Base-by-base conservation (phyloP, 352 stramenopile genomes). In the Aphanomyces astaci region DNA sequence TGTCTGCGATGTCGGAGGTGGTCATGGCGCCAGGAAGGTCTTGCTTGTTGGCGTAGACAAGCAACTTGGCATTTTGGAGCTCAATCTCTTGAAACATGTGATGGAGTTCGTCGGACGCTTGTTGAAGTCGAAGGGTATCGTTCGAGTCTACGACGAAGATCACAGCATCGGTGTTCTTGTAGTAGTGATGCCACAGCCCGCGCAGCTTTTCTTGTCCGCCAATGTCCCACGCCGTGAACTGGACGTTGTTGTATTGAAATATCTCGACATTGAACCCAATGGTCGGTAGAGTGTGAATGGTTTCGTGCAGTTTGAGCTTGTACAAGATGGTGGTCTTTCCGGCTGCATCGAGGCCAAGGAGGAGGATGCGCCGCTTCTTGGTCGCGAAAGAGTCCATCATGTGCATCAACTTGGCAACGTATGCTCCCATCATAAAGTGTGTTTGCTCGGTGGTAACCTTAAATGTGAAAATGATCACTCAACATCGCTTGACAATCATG, bases 321-420 rank as follows among this genome's bases (percentile, higher is more conserved):
- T 96, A 92, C 7, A 98, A 84, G 70, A 98, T 95, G 32, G 96
- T 98, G 2, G 96, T 99, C 81, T 99, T 99, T 75, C 95, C 95
- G 22, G 94, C 96, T 28, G 89, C 92, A 77, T 98, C 95, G 15
- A 97, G 81, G 0, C 89, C 89, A n/a, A 97, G 82, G 76, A 98
- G 97, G 54, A 98, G 73, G 70, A 97, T 95, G 66, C 88, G 79
- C 13, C 36, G 66, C 22, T 52, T 49, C 56, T 49, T 64, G 13
- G n/a, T 46, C 33, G 32, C 19, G 10, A 64, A 64, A 3, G 9
- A 17, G 27, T 64, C 56, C 36, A 64, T 52, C 13, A 52, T 36
- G 19, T 49, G 36, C 30, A 45, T 45, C 3, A 64, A 4, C 36
- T 64, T 64, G 56, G 56, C 40, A 22, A 51, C 17, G 22, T 51